Evolutionary conservation across 257 asterid genomes (phyloP).

Genomic region (Nicotiana sylvestris): DNA sequence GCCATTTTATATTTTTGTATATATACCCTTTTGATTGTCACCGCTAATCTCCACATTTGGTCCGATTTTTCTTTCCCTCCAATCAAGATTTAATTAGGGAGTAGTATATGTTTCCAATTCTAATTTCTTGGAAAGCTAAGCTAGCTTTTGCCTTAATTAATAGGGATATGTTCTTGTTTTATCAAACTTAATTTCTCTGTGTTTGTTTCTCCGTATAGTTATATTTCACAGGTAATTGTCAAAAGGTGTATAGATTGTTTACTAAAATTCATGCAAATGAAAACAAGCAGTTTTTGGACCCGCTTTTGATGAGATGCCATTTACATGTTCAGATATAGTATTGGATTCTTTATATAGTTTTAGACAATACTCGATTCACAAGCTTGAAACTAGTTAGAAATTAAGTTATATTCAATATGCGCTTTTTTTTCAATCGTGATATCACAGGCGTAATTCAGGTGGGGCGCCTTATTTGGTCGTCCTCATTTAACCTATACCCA

Average conservation of each 20-base stretch:
- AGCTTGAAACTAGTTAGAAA: too few species aligned
- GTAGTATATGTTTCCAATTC: too few species aligned
- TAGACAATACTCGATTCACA: too few species aligned
- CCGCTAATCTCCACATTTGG: constrained; percentile 70
- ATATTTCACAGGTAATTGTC: background rate
- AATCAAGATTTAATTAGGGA: background rate
- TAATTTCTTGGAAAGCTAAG: too few species aligned
- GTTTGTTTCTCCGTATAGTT: background rate
- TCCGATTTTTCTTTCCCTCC: constrained; percentile 27
- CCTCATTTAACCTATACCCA: too few species aligned
- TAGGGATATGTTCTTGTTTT: background rate
- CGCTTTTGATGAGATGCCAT: background rate
- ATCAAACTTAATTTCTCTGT: background rate
- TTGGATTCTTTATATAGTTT: background rate
- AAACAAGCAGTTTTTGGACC: background rate
- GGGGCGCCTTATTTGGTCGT: too few species aligned
- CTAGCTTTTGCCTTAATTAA: too few species aligned
- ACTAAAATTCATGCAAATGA: background rate
- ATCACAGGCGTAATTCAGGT: too few species aligned
- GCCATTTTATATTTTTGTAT: constrained; percentile 71
- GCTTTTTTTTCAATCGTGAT: too few species aligned
- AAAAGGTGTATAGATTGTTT: background rate
- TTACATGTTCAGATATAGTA: background rate
- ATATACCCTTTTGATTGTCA: constrained; percentile 68
- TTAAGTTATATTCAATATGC: too few species aligned